Base-by-base conservation (phyloP, 495 filamentous ascomycete genomes). In the Hypomontagnella monticulosa region DNA sequence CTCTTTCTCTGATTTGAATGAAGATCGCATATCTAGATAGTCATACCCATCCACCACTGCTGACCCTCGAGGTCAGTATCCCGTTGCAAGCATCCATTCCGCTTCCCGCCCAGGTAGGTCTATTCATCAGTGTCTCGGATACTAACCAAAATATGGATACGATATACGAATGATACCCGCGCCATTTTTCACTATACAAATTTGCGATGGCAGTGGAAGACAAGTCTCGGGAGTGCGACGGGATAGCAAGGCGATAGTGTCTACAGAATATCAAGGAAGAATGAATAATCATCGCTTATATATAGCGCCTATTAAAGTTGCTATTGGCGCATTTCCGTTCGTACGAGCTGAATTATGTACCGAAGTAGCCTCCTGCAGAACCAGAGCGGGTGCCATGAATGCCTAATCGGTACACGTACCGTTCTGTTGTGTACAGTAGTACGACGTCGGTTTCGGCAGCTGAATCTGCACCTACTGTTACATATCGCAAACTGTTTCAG, bases 381-480 rank as follows among this genome's bases (percentile, higher is more conserved):
- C n/a, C n/a, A n/a, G n/a, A n/a, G n/a, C n/a, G n/a, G n/a, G n/a
- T n/a, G n/a, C n/a, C n/a, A n/a, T n/a, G n/a, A n/a, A n/a, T n/a
- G n/a, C n/a, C n/a, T n/a, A n/a, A n/a, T n/a, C n/a, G n/a, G n/a
- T n/a, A 3, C 12, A 34, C 14, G 27, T 30, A 37, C 36, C 15
- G 1, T 37, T 1, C 18, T 36, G 9, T 15, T 18, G 10, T 18
- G 27, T 46, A 50, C 11, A 20, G 64, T 67, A 34, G 27, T 41
- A 62, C 57, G 19, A 41, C 9, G 9, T 57, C 1, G 19, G 64
- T 67, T 67, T 67, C 57, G 57, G 46, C 52, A 67, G 16, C 57
- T 52, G 64, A 54, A 61, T 14, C 14, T n/a, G 7, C 18, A 19
- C 16, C 19, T 49, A 37, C 15, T 1, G 19, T 44, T 7, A 8